phyloP scores from a whole-genome alignment of 352 stramenopile genomes.

The Globisporangium camurandrum region DNA sequence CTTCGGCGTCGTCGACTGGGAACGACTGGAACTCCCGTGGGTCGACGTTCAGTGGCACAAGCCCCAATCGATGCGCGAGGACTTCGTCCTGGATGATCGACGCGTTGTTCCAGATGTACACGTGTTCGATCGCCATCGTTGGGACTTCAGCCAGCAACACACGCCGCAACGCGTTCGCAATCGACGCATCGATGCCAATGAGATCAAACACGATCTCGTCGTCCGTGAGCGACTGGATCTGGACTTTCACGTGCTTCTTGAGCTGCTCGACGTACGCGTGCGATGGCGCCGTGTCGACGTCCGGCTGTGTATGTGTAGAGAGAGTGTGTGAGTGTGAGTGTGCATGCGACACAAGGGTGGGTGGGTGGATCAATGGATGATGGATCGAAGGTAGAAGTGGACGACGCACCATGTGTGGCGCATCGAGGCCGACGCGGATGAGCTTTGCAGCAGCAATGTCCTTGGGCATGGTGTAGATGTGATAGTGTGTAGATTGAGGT shows the following conservation, averaged over 20 bases:
- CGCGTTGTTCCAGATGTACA: constrained; percentile 93
- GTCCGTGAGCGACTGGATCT: constrained; percentile 76
- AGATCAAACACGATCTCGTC: constrained; percentile 91
- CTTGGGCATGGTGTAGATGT: constrained; percentile 47
- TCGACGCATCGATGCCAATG: constrained; percentile 86
- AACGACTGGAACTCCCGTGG: constrained; percentile 84
- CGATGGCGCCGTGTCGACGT: constrained; percentile 63
- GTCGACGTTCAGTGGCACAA: constrained; percentile 81
- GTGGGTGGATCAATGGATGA: neutral
- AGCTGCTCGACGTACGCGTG: constrained; percentile 77
- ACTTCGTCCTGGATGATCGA: constrained; percentile 93
- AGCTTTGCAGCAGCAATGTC: constrained; percentile 45
- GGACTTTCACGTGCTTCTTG: constrained; percentile 80
- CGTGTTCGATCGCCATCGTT: constrained; percentile 91
- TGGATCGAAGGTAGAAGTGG: neutral
- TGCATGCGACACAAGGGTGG: neutral
- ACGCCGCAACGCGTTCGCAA: constrained; percentile 88
- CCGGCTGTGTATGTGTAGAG: constrained; percentile 27
- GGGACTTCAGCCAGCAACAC: constrained; percentile 89
- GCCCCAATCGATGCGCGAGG: constrained; percentile 84
- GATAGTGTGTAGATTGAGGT: no score
- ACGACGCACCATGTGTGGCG: constrained; percentile 64
- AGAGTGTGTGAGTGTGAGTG: neutral
- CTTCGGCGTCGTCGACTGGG: constrained; percentile 79
- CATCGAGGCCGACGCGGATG: constrained; percentile 67